Percentiles rank a stretch among this genome's conserved stretches.
phyloP scores from a whole-genome alignment of 257 asterid species.

The Ocimum tenuiflorum region DNA sequence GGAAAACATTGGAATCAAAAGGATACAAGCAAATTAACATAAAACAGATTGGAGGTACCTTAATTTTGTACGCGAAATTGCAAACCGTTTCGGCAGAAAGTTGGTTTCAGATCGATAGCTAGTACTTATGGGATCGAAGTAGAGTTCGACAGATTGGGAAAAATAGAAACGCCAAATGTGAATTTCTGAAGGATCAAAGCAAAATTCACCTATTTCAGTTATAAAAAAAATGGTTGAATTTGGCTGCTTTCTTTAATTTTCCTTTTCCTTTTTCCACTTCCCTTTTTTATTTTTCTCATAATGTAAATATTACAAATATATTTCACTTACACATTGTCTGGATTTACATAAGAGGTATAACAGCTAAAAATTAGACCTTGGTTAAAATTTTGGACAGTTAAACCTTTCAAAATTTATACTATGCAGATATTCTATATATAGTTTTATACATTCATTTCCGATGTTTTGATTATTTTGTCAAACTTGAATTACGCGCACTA shows the following conservation, averaged over 20 bases:
- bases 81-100: constrained; percentile 1
- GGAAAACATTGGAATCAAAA: constrained; percentile 12
- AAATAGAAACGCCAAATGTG: not conserved
- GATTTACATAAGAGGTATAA: too few relatives aligned
- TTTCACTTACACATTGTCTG: too few relatives aligned
- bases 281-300: not conserved
- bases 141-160: constrained; percentile 10
- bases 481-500: too few relatives aligned
- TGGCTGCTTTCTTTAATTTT: not conserved
- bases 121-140: constrained; percentile 25
- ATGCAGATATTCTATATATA: too few relatives aligned
- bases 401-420: too few relatives aligned
- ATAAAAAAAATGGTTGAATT: too few relatives aligned
- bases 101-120: constrained; percentile 7
- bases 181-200: constrained; percentile 19
- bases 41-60: constrained; percentile 20
- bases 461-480: too few relatives aligned
- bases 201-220: constrained; percentile 11
- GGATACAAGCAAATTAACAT: not conserved
- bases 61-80: constrained; percentile 12
- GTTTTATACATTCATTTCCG: too few relatives aligned
- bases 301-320: too few relatives aligned
- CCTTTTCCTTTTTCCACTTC: not conserved
- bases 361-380: too few relatives aligned
- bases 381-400: too few relatives aligned